A percentile compares a stretch with the other conserved stretches of the same genome.
Conservation (phyloP, 1,284 basidiomycete species). For the Malassezia brasiliensis region DNA sequence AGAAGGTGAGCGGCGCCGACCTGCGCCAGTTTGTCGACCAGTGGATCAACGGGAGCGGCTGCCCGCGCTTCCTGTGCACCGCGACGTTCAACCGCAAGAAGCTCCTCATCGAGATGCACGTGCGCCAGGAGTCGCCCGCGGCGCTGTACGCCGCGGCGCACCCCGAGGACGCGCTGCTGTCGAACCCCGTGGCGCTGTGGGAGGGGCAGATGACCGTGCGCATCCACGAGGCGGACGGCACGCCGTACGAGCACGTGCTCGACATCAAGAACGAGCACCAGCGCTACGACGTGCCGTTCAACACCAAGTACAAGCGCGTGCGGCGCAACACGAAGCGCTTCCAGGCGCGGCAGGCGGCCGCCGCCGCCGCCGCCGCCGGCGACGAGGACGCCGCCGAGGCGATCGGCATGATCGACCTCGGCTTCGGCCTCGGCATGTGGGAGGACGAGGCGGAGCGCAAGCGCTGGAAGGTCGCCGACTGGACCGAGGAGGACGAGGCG, state of each 20-base stretch:
- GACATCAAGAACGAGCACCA: constrained; percentile 79
- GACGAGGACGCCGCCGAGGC: constrained; percentile 68
- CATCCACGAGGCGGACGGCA: constrained; percentile 97
- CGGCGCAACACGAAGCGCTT: constrained; percentile 88
- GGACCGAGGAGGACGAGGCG: constrained; percentile 92
- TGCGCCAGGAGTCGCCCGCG: constrained; percentile 77
- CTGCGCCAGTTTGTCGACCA: constrained; percentile 84
- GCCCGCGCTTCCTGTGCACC: constrained; percentile 77
- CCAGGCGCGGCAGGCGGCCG: constrained; percentile 81
- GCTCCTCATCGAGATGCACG: constrained; percentile 90
- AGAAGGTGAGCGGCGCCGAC: constrained; percentile 74
- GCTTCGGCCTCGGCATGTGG: constrained; percentile 92
- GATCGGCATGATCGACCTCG: constrained; percentile 85
- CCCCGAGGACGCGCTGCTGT: constrained; percentile 38
- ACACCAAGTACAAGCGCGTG: constrained; percentile 98
- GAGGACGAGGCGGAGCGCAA: constrained; percentile 67
- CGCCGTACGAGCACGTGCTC: constrained; percentile 95
- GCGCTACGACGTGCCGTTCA: constrained; percentile 93
- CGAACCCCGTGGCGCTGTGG: constrained; percentile 50
- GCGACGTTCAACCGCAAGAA: constrained; percentile 95
- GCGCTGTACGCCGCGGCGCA: constrained; percentile 43
- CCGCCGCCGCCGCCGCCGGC: constrained; percentile 73
- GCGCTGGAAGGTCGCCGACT: constrained; percentile 80
- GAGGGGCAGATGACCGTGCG: constrained; percentile 90
- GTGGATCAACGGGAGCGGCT: constrained; percentile 97